Base-by-base conservation (phyloP, 2,329 filamentous ascomycete genomes). In the Dothiorella sarmentorum region DNA sequence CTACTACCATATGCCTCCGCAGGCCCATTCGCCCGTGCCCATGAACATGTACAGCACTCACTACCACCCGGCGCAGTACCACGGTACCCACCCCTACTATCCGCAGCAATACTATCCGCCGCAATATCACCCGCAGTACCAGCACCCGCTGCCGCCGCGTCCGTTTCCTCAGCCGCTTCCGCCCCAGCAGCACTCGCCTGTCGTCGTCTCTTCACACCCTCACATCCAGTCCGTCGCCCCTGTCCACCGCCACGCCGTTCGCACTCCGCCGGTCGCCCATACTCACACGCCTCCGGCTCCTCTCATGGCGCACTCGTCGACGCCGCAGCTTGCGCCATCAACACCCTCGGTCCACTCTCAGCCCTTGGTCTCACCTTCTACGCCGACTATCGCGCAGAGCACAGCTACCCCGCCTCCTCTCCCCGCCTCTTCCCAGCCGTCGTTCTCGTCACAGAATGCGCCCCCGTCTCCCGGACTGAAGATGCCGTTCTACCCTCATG, bases 401-500 rank as follows among this genome's bases (percentile, higher is more conserved):
- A 67, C 67, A 7, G 65, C 67, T 7, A 71, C 67, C 22, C 65
- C 68, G 44, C 68, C 69, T 11, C 66, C 66, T 13, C 40, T 62
- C 63, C 56, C n/a, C 65, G 65, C n/a, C 62, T 62, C 42, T 40
- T 64, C 13, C 61, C 61, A 37, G 45, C 61, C 42, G 60, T 24
- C 61, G 59, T 65, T 66, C 15, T 67, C 67, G 43, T 65, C 65
- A 22, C 62, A 66, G 7, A 62, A 64, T 7, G 65, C 51, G 35
- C 62, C 61, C 9, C 49, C 49, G 7, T 58, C 64, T 11, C 62
- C 68, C 18, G 64, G 68, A 7, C 60, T 65, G 15, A 65, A 65
- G 53, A 76, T 74, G 67, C 78, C 79, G 2, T 84, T 78, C 67
- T 76, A 77, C 61, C 78, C 82, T 60, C 74, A 76, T 11, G 78